Conservation (phyloP, 495 filamentous ascomycete genomes). For the Penicillium simplicissimum region DNA sequence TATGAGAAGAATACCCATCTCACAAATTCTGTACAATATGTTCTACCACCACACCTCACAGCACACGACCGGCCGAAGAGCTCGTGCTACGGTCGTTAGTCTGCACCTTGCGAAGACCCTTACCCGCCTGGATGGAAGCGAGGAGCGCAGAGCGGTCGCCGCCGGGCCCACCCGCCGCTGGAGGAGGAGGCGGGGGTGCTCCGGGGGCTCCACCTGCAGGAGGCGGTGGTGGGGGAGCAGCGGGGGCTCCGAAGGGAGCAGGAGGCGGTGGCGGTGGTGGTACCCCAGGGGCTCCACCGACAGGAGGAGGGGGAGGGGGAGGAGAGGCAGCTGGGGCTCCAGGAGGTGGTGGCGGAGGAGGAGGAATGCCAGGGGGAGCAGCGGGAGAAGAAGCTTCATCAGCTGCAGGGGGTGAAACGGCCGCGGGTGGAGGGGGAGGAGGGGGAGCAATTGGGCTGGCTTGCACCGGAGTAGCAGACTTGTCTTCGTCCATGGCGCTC, state of each 20-base stretch:
- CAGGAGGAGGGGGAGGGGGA: conserved; percentile 33
- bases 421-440: conserved; percentile 32
- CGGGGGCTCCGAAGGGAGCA: conserved; percentile 34
- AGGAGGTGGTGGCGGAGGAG: conserved; percentile 44
- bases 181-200: conserved; percentile 32
- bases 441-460: conserved; percentile 33
- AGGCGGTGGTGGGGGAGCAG: conserved; percentile 31
- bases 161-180: conserved; percentile 46
- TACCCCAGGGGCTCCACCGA: conserved; percentile 22
- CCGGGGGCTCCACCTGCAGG: conserved; percentile 21
- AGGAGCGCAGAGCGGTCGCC: conserved; percentile 63
- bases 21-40: conserved; percentile 26
- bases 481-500: conserved; percentile 72
- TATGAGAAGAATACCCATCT: background rate
- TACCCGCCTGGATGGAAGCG: conserved; percentile 79
- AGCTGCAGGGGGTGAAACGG: conserved; percentile 33
- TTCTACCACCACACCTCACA: conserved; percentile 32
- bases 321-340: conserved; percentile 30
- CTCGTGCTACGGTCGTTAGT: conserved; percentile 81
- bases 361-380: conserved; percentile 30
- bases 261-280: conserved; percentile 44
- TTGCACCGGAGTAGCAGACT: conserved; percentile 46
- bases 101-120: conserved; percentile 72
- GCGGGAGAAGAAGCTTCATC: conserved; percentile 33
- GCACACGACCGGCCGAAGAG: conserved; percentile 69